These are phyloP conservation scores for Auricularia sp. DNA, from an alignment of 768 basidiomycete genomes.

Conservation along the genomic window DNA sequence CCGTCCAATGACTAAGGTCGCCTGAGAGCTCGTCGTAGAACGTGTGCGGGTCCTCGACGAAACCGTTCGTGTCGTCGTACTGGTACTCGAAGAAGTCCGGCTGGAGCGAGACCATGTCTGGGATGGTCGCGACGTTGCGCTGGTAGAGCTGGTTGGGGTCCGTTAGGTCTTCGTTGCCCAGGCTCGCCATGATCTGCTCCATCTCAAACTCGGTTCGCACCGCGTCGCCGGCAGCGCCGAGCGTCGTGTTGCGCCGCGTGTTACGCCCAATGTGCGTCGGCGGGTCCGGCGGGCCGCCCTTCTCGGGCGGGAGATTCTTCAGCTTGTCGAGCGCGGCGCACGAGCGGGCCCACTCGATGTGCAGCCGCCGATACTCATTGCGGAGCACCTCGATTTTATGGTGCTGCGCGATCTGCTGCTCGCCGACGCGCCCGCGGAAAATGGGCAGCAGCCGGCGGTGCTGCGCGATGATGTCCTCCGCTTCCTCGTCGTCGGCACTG, in stretches of 20 bases:
- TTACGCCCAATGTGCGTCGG: conserved; percentile 35
- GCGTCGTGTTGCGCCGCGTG: conserved; percentile 62
- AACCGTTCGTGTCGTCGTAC: conserved; percentile 80
- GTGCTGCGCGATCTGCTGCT: not conserved
- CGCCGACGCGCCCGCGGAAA: not conserved
- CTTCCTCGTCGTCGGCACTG: not conserved
- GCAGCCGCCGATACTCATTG: conserved; percentile 55
- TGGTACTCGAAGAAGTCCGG: conserved; percentile 47
- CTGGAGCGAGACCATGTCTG: conserved; percentile 78
- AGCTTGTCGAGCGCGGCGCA: conserved; percentile 60
- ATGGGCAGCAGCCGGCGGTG: not conserved
- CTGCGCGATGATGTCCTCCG: not conserved
- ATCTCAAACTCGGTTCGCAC: conserved; percentile 94
- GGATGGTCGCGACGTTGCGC: conserved; percentile 75
- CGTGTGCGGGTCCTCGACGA: conserved; percentile 62
- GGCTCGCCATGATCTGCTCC: conserved; percentile 91
- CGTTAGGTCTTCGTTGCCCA: conserved; percentile 86
- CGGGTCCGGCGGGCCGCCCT: conserved; percentile 19
- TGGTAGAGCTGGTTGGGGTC: conserved; percentile 84
- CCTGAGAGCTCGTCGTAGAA: conserved; percentile 61
- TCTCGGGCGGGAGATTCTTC: conserved; percentile 31
- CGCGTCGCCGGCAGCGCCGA: conserved; percentile 55
- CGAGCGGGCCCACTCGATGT: conserved; percentile 64
- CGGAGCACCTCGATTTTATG: conserved; percentile 30
- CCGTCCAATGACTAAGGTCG: conserved; percentile 80